phyloP scores from a whole-genome alignment of 768 basidiomycete genomes.

The Cytidiella melzeri region DNA sequence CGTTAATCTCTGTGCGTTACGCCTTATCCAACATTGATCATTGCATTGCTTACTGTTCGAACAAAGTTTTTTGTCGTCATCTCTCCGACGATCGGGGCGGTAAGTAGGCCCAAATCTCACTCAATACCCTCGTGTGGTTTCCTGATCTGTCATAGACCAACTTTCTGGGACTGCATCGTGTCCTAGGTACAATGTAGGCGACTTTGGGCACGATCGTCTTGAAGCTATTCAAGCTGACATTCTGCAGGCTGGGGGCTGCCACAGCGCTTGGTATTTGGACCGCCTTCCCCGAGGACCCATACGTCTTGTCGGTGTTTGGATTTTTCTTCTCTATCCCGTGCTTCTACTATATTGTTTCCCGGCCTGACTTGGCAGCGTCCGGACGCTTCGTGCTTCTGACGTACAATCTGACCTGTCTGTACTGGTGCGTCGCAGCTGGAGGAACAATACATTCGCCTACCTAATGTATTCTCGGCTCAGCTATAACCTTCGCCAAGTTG shows the following conservation, averaged over 20 bases:
- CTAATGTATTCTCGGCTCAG: constrained; percentile 30
- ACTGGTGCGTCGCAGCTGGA: constrained; percentile 25
- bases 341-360: constrained; percentile 82
- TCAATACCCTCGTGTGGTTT: constrained; percentile 6
- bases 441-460: constrained; percentile 5
- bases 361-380: constrained; percentile 68
- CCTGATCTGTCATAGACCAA: constrained; percentile 57
- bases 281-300: constrained; percentile 68
- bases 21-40: not conserved
- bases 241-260: constrained; percentile 64
- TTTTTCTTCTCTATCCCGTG: constrained; percentile 90
- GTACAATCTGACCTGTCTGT: constrained; percentile 79
- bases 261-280: constrained; percentile 70
- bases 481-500: constrained; percentile 69
- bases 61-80: constrained; percentile 82
- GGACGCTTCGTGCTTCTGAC: constrained; percentile 80
- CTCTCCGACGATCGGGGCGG: constrained; percentile 83
- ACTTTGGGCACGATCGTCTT: no score
- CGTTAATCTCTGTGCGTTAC: constrained; percentile 73
- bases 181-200: constrained; percentile 78
- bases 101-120: constrained; percentile 30
- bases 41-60: constrained; percentile 5
- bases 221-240: not conserved
- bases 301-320: constrained; percentile 75
- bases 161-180: constrained; percentile 73